Percentiles rank a stretch among this genome's conserved stretches.
Evolutionary conservation across 345 rosid species (phyloP).

Genomic region (Gossypium herbaceum): DNA sequence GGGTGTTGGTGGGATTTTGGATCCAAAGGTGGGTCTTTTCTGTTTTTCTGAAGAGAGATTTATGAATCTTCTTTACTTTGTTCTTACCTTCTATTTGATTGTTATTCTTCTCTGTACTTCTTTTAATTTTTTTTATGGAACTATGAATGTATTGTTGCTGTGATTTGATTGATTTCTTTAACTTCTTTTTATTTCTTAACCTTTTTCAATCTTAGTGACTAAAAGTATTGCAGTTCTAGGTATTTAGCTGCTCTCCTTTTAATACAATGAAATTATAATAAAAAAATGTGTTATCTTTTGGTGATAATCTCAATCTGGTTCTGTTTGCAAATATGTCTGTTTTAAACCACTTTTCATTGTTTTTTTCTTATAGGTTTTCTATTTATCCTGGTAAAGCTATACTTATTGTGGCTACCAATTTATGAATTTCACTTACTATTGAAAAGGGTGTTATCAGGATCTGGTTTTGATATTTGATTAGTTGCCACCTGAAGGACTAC

Average conservation of each 20-base stretch:
- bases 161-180: constrained; percentile 20
- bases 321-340: constrained; percentile 13
- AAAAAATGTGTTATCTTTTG: background rate
- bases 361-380: background rate
- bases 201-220: background rate
- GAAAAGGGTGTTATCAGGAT: constrained; percentile 9
- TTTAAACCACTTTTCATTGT: constrained; percentile 10
- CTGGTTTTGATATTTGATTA: constrained; percentile 2
- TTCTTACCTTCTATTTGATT: constrained; percentile 28
- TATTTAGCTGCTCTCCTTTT: constrained; percentile 12
- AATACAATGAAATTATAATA: background rate
- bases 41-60: constrained; percentile 38
- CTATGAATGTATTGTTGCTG: constrained; percentile 1
- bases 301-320: constrained; percentile 20
- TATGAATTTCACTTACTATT: background rate
- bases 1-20: constrained; percentile 4
- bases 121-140: background rate
- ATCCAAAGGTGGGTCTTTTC: constrained; percentile 15
- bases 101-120: background rate
- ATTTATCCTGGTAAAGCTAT: background rate
- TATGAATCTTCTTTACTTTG: constrained; percentile 48
- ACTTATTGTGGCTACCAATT: background rate
- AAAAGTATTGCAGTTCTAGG: constrained; percentile 24
- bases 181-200: background rate
- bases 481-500: background rate